Conservation (phyloP, 768 basidiomycete genomes). For the Suillus decipiens region DNA sequence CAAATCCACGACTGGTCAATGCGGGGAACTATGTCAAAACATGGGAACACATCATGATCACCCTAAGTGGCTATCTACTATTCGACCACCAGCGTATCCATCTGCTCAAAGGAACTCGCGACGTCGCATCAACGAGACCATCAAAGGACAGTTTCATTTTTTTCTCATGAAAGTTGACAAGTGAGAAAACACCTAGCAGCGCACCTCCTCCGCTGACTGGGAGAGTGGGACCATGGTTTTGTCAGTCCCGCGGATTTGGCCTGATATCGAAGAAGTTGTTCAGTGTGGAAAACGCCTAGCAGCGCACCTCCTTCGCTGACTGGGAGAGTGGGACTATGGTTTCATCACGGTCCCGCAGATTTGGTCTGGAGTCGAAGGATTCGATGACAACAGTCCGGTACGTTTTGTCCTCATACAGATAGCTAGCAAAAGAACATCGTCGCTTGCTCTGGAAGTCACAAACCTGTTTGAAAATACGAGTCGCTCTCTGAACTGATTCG, state of each 20-base stretch:
- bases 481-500: constrained; percentile 42
- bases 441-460: constrained; percentile 59
- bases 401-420: constrained; percentile 45
- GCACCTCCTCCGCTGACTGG: not conserved
- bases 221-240: constrained; percentile 49
- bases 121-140: not conserved
- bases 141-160: not conserved
- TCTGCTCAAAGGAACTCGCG: not conserved
- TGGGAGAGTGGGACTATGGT: constrained; percentile 41
- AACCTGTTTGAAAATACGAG: constrained; percentile 48
- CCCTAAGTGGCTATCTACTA: not conserved
- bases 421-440: constrained; percentile 73
- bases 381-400: constrained; percentile 84
- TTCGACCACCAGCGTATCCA: not conserved
- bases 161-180: not conserved
- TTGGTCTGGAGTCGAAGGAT: constrained; percentile 76
- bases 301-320: not conserved
- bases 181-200: not conserved
- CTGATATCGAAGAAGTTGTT: constrained; percentile 62
- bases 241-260: constrained; percentile 66
- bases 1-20: not conserved
- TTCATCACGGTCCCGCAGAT: constrained; percentile 57
- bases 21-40: not conserved
- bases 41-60: not conserved
- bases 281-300: no score